Evolutionary conservation across 2,329 filamentous ascomycete genomes (phyloP).

Genomic region (Cercospora berteroae): DNA sequence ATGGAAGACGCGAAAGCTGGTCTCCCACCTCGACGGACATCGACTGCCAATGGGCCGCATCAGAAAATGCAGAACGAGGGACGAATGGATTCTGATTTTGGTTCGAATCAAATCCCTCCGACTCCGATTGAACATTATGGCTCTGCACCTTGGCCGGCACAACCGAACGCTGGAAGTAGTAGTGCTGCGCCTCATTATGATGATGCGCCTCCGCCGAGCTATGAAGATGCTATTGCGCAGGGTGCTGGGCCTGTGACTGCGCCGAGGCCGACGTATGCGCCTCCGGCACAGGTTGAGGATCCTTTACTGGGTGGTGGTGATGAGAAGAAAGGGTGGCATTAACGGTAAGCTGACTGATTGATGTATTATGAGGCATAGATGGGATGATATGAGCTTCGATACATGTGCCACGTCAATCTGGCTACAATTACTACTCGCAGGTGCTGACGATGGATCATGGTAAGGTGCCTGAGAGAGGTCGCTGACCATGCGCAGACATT

Average conservation of each 20-base stretch:
- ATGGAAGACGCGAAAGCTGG: slow-evolving; percentile 43
- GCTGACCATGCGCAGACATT: neutral
- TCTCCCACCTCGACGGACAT: neutral
- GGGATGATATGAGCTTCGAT: neutral
- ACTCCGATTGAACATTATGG: slow-evolving; percentile 25
- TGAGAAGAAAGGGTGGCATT: slow-evolving; percentile 36
- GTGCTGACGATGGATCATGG: neutral
- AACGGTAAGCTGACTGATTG: neutral
- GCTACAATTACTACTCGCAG: neutral
- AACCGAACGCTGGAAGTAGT: slow-evolving; percentile 5
- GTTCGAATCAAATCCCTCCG: slow-evolving; percentile 28
- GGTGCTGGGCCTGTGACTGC: slow-evolving; percentile 71
- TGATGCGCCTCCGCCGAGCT: slow-evolving; percentile 81
- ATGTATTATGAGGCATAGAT: neutral
- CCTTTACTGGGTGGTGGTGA: slow-evolving; percentile 26
- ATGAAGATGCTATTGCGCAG: slow-evolving; percentile 87
- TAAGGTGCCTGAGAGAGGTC: neutral
- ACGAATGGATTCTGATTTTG: slow-evolving; percentile 27
- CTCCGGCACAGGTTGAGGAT: slow-evolving; percentile 40
- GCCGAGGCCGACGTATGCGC: slow-evolving; percentile 63
- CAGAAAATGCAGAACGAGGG: slow-evolving; percentile 30
- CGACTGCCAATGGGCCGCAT: slow-evolving; percentile 23
- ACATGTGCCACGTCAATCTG: neutral
- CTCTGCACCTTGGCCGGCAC: slow-evolving; percentile 14
- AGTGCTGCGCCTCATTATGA: slow-evolving; percentile 22